Evolutionary conservation across 805 yeast genomes (phyloP).

Genomic region (Ogataea paraovalis): DNA sequence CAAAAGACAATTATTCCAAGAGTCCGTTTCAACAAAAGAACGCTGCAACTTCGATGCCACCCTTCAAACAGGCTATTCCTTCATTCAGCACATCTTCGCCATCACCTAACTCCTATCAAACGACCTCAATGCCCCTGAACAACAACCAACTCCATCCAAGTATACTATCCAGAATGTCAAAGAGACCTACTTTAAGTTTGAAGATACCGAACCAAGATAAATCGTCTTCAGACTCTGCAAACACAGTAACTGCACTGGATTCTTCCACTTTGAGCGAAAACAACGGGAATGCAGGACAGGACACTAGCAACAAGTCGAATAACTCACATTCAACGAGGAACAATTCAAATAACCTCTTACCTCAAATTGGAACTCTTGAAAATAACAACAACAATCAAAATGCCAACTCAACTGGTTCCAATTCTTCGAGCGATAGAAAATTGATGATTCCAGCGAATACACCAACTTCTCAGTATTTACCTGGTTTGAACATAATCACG

Average conservation of each 20-base stretch:
- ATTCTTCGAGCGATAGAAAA: conserved; percentile 10
- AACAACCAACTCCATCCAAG: neutral
- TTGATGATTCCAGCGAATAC: conserved; percentile 13
- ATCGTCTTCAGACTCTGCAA: conserved; percentile 35
- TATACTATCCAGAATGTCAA: conserved; percentile 5
- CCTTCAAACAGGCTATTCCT: conserved; percentile 3
- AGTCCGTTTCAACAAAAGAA: neutral
- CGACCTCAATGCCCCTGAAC: neutral
- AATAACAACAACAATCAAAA: neutral
- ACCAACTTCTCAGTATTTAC: conserved; percentile 18
- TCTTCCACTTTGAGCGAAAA: conserved; percentile 13
- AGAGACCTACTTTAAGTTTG: conserved; percentile 58
- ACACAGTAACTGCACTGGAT: conserved; percentile 43
- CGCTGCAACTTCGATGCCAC: conserved; percentile 1
- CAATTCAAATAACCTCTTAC: neutral
- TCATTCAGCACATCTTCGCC: conserved; percentile 2
- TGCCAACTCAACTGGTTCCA: neutral
- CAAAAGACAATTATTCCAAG: neutral
- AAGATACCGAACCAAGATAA: conserved; percentile 49
- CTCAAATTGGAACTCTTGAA: neutral
- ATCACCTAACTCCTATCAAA: neutral
- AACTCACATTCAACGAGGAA: neutral
- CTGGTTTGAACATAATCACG: conserved; percentile 19
- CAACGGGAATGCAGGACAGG: conserved; percentile 6
- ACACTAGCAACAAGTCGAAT: neutral